Evolutionary conservation across 169 alveolate genomes (phyloP), one percentile per base, ranked within the genome.

Genomic region (Eimeria falciformis): DNA sequence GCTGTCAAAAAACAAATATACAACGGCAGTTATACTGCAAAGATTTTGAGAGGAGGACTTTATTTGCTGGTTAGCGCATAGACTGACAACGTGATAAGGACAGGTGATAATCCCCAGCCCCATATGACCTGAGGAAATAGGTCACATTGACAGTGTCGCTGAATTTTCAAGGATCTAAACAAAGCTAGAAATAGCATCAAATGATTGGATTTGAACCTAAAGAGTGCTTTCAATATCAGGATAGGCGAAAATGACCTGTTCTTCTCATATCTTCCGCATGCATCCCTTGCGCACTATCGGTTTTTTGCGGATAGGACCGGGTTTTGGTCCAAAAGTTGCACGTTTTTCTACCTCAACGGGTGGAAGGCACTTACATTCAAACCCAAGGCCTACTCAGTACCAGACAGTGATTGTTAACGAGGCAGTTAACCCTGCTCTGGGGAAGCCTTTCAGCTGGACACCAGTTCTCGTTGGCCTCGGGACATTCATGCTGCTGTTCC

Each of bases 301-400:
- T 14, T 14, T n/a, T n/a, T n/a, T 1, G 73, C 29, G 7, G 7
- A 0, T 18, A 66, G 55, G 62, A 14, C 7, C 62, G 14, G 62
- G n/a, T 14, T 50, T 14, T 50, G 14, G n/a, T 7, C 14, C 25
- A 21, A 21, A 18, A 40, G 21, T 27, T 65, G 3, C 62, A 40
- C 25, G 85, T 21, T 43, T 7, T 21, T 75, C 40, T 47, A 75
- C 55, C 66, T 43, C 85, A 3, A 65, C 25, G 4, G 29, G 73
- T 9, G 85, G 85, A 45, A 40, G 85, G 66, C 85, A 43, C 5
- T 3, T 75, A 5, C 40, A 75, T 45, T 43, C 85, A 4, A 75
- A 75, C 21, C 85, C 85, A 12, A 46, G 85, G 85, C 85, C 85
- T 21, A 75, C 85, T 18, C 85, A 75, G 46, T 75, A 75, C 66